These are phyloP conservation scores for Pterocarpus santalinus DNA, from an alignment of 306 rosid genomes.

Conservation along the genomic window DNA sequence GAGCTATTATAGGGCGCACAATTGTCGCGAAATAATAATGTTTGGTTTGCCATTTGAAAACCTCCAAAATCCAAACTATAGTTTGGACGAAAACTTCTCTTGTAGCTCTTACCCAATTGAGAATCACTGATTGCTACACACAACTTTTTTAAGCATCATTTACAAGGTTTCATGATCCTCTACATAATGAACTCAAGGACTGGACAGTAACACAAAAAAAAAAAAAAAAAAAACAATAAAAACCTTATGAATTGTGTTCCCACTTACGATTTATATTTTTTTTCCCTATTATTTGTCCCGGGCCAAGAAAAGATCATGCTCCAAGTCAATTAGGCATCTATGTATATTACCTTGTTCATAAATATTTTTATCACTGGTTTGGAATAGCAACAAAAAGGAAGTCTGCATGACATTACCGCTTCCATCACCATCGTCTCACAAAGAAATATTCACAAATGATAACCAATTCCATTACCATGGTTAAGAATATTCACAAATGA, in stretches of 20 bases:
- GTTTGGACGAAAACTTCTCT: no score
- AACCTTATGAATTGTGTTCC: not conserved
- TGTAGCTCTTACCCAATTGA: not conserved
- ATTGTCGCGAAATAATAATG: no score
- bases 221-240: not conserved
- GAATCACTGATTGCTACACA: not conserved
- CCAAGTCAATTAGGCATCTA: not conserved
- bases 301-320: not conserved
- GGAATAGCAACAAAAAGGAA: constrained; percentile 46
- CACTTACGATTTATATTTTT: not conserved
- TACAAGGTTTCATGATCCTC: not conserved
- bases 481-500: constrained; percentile 62
- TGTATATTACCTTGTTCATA: constrained; percentile 1
- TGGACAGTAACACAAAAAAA: not conserved
- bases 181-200: not conserved
- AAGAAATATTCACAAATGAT: constrained; percentile 68
- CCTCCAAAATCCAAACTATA: no score
- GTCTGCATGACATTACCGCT: constrained; percentile 53
- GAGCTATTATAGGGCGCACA: no score
- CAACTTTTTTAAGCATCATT: not conserved
- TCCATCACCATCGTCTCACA: constrained; percentile 58
- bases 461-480: constrained; percentile 56
- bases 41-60: no score
- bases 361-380: constrained; percentile 7
- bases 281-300: no score